Evolutionary conservation across 805 yeast species (phyloP).

Genomic region (Wickerhamiella nectarea): DNA sequence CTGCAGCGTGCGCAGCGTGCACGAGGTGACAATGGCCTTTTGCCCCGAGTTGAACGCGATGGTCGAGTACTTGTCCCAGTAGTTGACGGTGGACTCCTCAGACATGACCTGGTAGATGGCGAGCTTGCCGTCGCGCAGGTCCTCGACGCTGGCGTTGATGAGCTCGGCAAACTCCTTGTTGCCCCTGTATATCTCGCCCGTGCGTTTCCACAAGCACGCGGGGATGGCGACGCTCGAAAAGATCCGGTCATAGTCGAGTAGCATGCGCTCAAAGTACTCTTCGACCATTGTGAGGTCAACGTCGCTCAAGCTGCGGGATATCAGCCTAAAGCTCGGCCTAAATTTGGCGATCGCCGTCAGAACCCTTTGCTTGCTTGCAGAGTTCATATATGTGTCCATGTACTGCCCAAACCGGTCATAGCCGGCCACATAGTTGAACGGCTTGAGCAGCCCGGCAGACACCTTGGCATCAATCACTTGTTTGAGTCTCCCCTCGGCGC

Average conservation of each 20-base stretch:
- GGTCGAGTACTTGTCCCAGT: slow-evolving; percentile 95
- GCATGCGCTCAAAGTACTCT: slow-evolving; percentile 86
- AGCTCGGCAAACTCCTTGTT: slow-evolving; percentile 91
- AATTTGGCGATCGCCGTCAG: slow-evolving; percentile 72
- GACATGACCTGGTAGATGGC: slow-evolving; percentile 91
- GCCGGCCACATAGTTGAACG: slow-evolving; percentile 88
- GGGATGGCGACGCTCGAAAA: slow-evolving; percentile 97
- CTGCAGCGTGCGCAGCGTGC: slow-evolving; percentile 71
- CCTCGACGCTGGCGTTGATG: slow-evolving; percentile 82
- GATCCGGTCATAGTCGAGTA: slow-evolving; percentile 84
- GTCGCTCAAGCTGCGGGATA: slow-evolving; percentile 79
- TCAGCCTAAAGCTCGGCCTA: slow-evolving; percentile 86
- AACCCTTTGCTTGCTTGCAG: slow-evolving; percentile 69
- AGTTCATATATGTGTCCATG: slow-evolving; percentile 87
- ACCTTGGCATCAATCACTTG: slow-evolving; percentile 89
- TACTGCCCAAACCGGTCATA: slow-evolving; percentile 78
- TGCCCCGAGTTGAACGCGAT: slow-evolving; percentile 93
- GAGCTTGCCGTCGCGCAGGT: slow-evolving; percentile 77
- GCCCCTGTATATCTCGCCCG: slow-evolving; percentile 91
- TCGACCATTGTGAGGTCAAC: slow-evolving; percentile 85
- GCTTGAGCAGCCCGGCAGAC: slow-evolving; percentile 84
- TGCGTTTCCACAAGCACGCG: slow-evolving; percentile 92
- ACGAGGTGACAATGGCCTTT: slow-evolving; percentile 85
- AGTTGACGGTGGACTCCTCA: slow-evolving; percentile 90
- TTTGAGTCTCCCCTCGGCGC: slow-evolving; percentile 85